Evolutionary conservation across 768 basidiomycete species (phyloP), one percentile per base, ranked within the genome.

Genomic region (Mrakia blollopis): DNA sequence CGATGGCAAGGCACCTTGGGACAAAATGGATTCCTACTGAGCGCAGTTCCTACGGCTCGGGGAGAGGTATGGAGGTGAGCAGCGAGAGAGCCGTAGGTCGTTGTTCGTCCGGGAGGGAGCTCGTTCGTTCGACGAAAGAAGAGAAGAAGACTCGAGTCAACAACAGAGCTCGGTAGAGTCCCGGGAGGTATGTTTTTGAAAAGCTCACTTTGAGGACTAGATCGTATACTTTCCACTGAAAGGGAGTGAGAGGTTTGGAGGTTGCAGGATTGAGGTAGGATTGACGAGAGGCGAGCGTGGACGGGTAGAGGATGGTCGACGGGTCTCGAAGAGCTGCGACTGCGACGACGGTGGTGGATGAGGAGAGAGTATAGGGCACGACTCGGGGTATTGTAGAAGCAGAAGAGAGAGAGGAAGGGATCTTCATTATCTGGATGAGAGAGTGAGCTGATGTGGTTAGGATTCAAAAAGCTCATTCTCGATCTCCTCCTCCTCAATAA

Each of bases 1-100:
- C 90, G 87, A 80, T 91, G 91, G 78, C 91, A 91, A 0, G 90
- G 91, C 6, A 91, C 85, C 76, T 85, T 86, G 0, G 90, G 90
- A 6, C 87, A 86, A 81, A 91, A 91, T 0, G 90, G 90, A 80
- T 91, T 91, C 70, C 85, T 86, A 57, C 88, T 85, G 39, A 91
- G 83, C 0, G 90, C 90, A 47, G 84, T 85, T 28, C 90, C 91
- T n/a, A 90, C 90, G 3, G 73, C 73, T 28, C 62, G 62, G 9
- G 73, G 60, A 23, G 72, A 73, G 18, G 73, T 65, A 1, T 68
- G 23, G 50, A 62, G 39, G 28, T 65, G 28, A 23, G n/a, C 44
- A 8, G 63, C 73, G 21, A 74, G 4, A 30, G 62, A 61, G 16
- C 62, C 62, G 63, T 74, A 74, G 28, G 62, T 65, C 1, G 63